Evolutionary conservation across 208 protist genomes (phyloP), one percentile per base, ranked within the genome.

Genomic region (Crithidia bombi): DNA sequence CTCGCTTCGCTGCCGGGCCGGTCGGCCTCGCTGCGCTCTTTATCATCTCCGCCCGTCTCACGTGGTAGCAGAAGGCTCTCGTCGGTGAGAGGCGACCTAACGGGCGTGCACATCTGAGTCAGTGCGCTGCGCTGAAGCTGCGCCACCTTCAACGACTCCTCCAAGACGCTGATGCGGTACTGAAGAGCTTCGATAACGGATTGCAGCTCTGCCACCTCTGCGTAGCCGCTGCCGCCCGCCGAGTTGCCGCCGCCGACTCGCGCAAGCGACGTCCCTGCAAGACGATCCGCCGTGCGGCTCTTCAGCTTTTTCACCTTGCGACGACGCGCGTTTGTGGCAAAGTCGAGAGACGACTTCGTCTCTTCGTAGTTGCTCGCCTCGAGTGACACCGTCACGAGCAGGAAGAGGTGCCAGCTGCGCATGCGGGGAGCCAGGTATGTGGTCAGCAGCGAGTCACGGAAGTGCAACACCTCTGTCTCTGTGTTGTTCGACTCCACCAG

Each of bases 311-410:
- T 84, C 9, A 93, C 69, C 21, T 62, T 47, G 49, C 85, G 89
- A 19, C 73, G 65, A 46, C 83, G 83, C 39, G 77, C 82, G 36
- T 75, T 86, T 12, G 70, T 81, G 19, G 82, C 86, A 44, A 94
- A 90, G 54, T 94, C 86, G 7, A 94, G 76, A 12, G 86, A 91
- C 36, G 71, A 85, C 51, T 86, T 85, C 11, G 89, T 92, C 38
- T 91, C 85, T 14, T 83, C 65, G 69, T 57, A 87, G 69, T 78
- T 84, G 61, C 61, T 43, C 51, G 75, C 82, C 52, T 89, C 89
- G 5, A 94, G 74, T 1, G 86, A 89, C 11, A 83, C 81, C 12
- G 86, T 92, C 5, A 89, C 84, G 33, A 94, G 83, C 5, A 94
- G 72, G 33, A 92, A 61, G 50, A 94, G 69, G 56, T 89, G 86